Evolutionary conservation across 345 rosid species (phyloP).

Genomic region (Streptanthus diversifolius): DNA sequence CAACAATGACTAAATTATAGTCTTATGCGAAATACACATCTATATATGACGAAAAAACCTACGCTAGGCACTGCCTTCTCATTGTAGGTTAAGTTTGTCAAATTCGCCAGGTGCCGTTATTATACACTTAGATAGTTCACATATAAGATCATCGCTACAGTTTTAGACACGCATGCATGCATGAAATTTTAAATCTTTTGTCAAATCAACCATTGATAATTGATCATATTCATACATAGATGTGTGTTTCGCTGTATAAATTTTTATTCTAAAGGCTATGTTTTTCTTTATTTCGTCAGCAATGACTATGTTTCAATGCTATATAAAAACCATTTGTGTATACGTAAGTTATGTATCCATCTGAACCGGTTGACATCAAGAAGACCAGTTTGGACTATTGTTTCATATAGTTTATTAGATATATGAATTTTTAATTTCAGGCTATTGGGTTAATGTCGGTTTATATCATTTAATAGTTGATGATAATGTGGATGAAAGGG

Average conservation of each 20-base stretch:
- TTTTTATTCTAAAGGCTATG: background rate
- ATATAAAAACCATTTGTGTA: background rate
- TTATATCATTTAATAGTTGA: background rate
- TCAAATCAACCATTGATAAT: slow-evolving; percentile 1
- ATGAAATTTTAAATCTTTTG: background rate
- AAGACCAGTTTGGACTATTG: slow-evolving; percentile 12
- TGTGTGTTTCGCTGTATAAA: background rate
- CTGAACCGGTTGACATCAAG: slow-evolving; percentile 16
- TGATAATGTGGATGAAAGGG: slow-evolving; percentile 26
- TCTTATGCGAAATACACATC: background rate
- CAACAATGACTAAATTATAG: background rate
- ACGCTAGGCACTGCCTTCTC: background rate
- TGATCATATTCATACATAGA: background rate
- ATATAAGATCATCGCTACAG: background rate
- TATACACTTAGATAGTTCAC: background rate
- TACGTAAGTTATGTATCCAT: background rate
- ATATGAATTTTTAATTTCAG: background rate
- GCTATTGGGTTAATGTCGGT: slow-evolving; percentile 16
- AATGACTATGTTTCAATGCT: background rate
- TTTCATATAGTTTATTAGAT: background rate
- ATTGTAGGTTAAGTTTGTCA: background rate
- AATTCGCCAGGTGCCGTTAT: background rate
- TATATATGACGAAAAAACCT: background rate
- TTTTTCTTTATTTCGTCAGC: background rate
- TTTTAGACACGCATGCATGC: background rate